Evolutionary conservation across 345 rosid species (phyloP).

Genomic region (Laguncularia racemosa): DNA sequence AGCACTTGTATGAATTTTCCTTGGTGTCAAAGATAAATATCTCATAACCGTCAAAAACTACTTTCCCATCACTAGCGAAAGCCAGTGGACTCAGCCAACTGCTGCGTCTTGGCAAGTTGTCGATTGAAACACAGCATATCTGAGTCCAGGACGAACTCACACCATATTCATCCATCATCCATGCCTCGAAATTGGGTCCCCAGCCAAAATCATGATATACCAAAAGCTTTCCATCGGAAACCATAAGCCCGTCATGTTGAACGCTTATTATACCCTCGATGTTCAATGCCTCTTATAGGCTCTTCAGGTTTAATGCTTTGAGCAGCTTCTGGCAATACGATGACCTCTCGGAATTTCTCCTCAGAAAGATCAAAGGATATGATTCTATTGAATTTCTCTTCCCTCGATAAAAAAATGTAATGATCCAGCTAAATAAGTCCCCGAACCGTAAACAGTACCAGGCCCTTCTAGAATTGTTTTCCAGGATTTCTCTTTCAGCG

Average conservation of each 20-base stretch:
- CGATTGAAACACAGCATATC: neutral
- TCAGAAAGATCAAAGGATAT: slow-evolving; percentile 4
- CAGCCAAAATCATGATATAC: neutral
- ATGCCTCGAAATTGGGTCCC: neutral
- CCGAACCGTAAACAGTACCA: too few species aligned
- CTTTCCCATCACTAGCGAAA: slow-evolving; percentile 3
- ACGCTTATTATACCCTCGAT: too few species aligned
- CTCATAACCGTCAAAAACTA: neutral
- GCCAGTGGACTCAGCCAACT: neutral
- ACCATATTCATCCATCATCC: neutral
- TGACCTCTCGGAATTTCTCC: slow-evolving; percentile 5
- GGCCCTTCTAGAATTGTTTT: too few species aligned
- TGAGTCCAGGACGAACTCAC: slow-evolving; percentile 3
- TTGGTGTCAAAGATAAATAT: neutral
- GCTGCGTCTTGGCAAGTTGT: neutral
- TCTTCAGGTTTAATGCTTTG: neutral
- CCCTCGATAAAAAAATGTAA: too few species aligned
- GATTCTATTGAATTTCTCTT: too few species aligned
- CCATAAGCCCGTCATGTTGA: neutral
- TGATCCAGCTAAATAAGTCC: too few species aligned
- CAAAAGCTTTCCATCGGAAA: slow-evolving; percentile 1
- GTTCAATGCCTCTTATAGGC: too few species aligned
- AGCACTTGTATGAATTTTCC: neutral
- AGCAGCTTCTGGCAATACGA: neutral
- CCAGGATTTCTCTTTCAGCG: too few species aligned